Base-by-base conservation (phyloP, 805 yeast genomes). In the Saccharomycopsis schoenii region DNA sequence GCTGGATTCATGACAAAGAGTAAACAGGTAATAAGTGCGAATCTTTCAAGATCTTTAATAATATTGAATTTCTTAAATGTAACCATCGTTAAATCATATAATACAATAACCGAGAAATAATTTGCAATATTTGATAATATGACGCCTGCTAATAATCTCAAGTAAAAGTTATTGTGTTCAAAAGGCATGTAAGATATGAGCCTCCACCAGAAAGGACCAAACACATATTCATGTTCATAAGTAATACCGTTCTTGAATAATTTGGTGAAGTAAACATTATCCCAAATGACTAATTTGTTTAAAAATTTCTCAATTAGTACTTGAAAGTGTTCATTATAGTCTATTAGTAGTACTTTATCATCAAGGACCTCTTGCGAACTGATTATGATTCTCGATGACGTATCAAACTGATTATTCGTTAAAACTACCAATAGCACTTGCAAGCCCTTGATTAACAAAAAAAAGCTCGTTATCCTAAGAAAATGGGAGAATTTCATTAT, bases 201-300 rank as follows among this genome's bases (percentile, higher is more conserved):
- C 25, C 81, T 68, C 75, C 86, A 79, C 96, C 97, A 93, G 1
- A 83, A 68, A 11, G 88, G 88, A 34, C 96, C 84, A 70, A 89
- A 93, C 4, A 96, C 97, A 78, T 83, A 88, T 72, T 91, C 96
- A 70, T 93, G 97, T 72, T 93, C 98, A 71, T 77, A 92, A n/a
- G 73, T 70, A 15, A 73, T 70, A 0, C 79, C 83, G 15, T 79
- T 71, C 10, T 72, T 69, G 40, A 88, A 82, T 60, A 85, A 70
- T 55, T 84, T 82, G 15, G 80, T 70, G 68, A 88, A 91, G 71
- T 85, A 91, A 0, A 91, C 94, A 1, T 85, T 78, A 70, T 93
- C 99, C 98, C 98, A 93, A 2, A 84, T 78, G 29, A 88, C 73
- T 4, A 89, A 75, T 60, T 80, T 83, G 58, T 80, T 76, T 58